A percentile compares a stretch with the other conserved stretches of the same genome.
These are phyloP conservation scores for Chaetoceros tenuissimus DNA, from an alignment of 108 stramenopile species.

Conservation along the genomic window DNA sequence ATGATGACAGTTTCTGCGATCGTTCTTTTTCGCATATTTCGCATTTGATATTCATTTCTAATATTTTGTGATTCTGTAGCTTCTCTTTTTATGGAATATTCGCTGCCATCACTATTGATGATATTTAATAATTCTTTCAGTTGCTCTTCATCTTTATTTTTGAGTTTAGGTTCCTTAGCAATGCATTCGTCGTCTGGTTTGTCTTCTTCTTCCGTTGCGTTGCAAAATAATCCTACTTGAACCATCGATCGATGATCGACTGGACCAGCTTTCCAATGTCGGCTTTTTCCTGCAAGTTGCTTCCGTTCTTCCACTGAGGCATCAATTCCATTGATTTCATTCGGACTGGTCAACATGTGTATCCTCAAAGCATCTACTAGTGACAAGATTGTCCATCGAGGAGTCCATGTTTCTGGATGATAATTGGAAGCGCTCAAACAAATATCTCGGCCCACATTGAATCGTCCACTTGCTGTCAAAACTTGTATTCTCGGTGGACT, in stretches of 20 bases:
- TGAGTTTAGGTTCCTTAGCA: too few species aligned
- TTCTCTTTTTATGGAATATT: too few species aligned
- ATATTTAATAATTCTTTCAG: too few species aligned
- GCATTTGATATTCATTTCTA: too few species aligned
- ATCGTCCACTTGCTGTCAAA: slow-evolving; percentile 80
- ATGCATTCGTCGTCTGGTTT: neutral
- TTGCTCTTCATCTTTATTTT: too few species aligned
- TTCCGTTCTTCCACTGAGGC: slow-evolving; percentile 26
- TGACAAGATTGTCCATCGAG: slow-evolving; percentile 64
- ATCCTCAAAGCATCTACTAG: slow-evolving; percentile 62
- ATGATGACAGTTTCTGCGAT: too few species aligned
- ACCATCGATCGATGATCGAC: slow-evolving; percentile 37
- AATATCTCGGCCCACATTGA: slow-evolving; percentile 55
- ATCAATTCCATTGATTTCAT: slow-evolving; percentile 74
- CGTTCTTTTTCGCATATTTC: too few species aligned
- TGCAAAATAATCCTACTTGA: slow-evolving; percentile 17
- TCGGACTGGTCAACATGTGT: slow-evolving; percentile 72
- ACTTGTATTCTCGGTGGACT: slow-evolving; percentile 80
- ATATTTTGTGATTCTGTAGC: too few species aligned
- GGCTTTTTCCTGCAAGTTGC: slow-evolving; percentile 39
- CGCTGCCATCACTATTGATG: too few species aligned
- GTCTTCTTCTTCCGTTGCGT: neutral
- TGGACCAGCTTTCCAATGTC: slow-evolving; percentile 34
- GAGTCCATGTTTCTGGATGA: slow-evolving; percentile 88
- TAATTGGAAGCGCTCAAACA: slow-evolving; percentile 79